A percentile compares a stretch with the other conserved stretches of the same genome.
These are phyloP conservation scores for Leccinellum rugosiceps DNA, from an alignment of 768 basidiomycete species.

Conservation along the genomic window DNA sequence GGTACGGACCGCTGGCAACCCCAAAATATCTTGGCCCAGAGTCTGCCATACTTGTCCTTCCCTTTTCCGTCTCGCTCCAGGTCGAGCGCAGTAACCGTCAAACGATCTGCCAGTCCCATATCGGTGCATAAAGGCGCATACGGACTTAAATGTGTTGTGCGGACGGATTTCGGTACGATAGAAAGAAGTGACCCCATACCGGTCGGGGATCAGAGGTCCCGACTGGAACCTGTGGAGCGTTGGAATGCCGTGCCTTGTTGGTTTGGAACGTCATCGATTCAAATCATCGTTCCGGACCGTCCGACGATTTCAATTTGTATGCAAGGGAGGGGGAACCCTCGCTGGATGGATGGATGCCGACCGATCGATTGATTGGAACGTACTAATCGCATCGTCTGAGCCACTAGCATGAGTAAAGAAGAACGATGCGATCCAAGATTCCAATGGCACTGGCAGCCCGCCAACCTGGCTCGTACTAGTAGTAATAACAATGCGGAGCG, in stretches of 20 bases:
- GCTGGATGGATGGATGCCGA: not conserved
- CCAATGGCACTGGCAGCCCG: no score
- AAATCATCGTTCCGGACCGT: not conserved
- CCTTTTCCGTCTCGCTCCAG: not conserved
- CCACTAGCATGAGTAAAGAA: not conserved
- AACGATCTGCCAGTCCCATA: not conserved
- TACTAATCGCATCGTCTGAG: not conserved
- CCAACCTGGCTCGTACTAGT: not conserved
- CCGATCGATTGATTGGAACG: not conserved
- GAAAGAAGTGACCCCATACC: not conserved
- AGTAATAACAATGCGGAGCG: not conserved
- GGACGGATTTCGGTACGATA: not conserved
- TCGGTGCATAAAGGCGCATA: no score
- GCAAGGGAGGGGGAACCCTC: not conserved
- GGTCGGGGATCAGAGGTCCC: not conserved
- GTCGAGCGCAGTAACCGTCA: not conserved
- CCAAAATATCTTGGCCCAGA: not conserved
- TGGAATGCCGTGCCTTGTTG: not conserved
- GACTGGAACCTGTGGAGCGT: not conserved
- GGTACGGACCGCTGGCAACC: not conserved
- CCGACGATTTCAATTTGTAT: not conserved
- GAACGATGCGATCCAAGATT: not conserved
- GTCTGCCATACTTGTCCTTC: not conserved
- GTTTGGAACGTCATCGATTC: no score
- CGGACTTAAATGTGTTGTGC: no score